Evolutionary conservation across 495 filamentous ascomycete genomes (phyloP).

Genomic region (Saxophila tyrrhenica): DNA sequence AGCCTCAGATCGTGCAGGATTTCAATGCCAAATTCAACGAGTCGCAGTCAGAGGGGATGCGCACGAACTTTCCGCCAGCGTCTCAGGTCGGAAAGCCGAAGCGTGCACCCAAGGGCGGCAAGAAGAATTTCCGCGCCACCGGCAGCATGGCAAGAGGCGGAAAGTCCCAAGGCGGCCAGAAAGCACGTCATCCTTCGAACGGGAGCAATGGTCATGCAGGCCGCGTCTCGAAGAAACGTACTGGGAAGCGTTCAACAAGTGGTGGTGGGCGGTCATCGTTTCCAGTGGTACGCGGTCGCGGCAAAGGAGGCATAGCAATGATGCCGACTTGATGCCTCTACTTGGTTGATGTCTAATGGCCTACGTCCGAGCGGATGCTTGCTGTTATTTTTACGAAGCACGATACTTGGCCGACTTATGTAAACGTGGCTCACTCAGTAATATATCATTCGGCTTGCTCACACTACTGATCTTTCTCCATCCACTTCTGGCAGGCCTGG

Average conservation of each 20-base stretch:
- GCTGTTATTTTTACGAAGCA: background rate
- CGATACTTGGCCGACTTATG: background rate
- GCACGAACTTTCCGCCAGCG: background rate
- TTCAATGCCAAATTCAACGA: slow-evolving; percentile 7
- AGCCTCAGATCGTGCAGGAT: background rate
- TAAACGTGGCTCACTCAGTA: background rate
- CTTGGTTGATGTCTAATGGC: too few species aligned
- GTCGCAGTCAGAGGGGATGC: slow-evolving; percentile 1
- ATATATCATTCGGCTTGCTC: background rate
- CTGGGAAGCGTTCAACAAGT: background rate
- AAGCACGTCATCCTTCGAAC: background rate
- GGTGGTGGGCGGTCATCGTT: background rate
- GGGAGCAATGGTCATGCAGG: background rate
- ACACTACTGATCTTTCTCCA: slow-evolving; percentile 22
- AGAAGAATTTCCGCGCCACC: background rate
- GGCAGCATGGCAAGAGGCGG: background rate
- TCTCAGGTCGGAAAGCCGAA: background rate
- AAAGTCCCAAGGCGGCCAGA: background rate
- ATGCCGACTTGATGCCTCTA: slow-evolving; percentile 16
- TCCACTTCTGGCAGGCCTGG: slow-evolving; percentile 26
- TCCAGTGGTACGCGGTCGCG: background rate
- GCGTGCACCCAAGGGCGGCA: background rate
- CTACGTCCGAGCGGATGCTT: background rate
- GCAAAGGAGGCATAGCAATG: slow-evolving; percentile 10
- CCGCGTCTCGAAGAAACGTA: background rate